These are phyloP conservation scores for Millerozyma miso DNA, from an alignment of 805 yeast genomes.

Conservation along the genomic window DNA sequence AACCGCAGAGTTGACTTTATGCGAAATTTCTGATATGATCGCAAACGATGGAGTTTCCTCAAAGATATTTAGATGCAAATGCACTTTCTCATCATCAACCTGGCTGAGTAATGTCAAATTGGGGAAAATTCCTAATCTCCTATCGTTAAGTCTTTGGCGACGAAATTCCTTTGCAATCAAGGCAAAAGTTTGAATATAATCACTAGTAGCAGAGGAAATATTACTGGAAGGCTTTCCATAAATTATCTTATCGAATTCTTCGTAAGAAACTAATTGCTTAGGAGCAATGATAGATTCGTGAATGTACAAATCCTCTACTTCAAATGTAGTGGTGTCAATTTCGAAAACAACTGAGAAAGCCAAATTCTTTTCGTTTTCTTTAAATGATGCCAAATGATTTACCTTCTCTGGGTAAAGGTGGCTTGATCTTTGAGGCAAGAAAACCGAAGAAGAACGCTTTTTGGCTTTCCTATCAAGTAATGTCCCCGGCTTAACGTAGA, in stretches of 20 bases:
- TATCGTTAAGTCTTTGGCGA: conserved; percentile 58
- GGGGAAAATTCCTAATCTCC: conserved; percentile 44
- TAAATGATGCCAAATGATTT: conserved; percentile 57
- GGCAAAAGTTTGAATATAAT: conserved; percentile 60
- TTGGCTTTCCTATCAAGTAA: conserved; percentile 82
- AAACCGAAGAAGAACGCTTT: conserved; percentile 85
- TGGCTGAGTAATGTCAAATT: conserved; percentile 68
- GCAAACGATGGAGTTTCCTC: conserved; percentile 53
- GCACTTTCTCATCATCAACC: conserved; percentile 79
- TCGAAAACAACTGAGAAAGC: conserved; percentile 78
- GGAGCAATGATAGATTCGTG: conserved; percentile 70
- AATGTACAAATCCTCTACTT: conserved; percentile 71
- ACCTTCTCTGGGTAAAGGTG: conserved; percentile 67
- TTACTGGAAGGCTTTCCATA: conserved; percentile 20
- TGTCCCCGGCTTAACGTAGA: conserved; percentile 67
- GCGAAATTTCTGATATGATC: conserved; percentile 69
- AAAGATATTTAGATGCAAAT: conserved; percentile 68
- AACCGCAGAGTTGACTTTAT: conserved; percentile 77
- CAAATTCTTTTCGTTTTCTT: conserved; percentile 54
- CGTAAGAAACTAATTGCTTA: conserved; percentile 51
- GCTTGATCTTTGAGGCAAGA: conserved; percentile 70
- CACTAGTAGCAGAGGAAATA: conserved; percentile 54
- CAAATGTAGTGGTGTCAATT: conserved; percentile 67
- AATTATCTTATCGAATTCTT: conserved; percentile 52
- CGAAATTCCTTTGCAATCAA: conserved; percentile 66